phyloP scores from a whole-genome alignment of 2,329 filamentous ascomycete species.

The Sphaerostilbella broomeana region DNA sequence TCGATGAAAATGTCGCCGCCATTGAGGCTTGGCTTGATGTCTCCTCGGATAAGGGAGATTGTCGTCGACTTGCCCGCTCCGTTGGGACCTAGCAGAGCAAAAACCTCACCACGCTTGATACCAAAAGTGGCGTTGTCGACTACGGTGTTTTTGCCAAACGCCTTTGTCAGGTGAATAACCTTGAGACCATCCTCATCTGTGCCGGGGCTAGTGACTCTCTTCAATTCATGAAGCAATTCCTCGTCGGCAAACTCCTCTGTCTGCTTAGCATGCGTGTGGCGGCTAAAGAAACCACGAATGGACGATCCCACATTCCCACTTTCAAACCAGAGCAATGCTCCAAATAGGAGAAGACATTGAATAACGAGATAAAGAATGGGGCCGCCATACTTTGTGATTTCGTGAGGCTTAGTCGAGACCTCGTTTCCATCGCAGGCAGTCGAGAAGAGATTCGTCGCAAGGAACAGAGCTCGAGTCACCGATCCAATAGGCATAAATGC shows the following conservation, averaged over 20 bases:
- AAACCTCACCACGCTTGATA: constrained; percentile 73
- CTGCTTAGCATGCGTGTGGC: constrained; percentile 22
- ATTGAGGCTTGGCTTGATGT: constrained; percentile 63
- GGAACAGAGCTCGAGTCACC: constrained; percentile 65
- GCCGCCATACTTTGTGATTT: constrained; percentile 69
- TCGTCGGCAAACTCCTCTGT: constrained; percentile 39
- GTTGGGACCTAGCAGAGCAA: constrained; percentile 83
- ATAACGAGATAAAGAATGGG: constrained; percentile 77
- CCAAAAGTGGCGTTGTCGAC: constrained; percentile 88
- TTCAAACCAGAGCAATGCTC: constrained; percentile 72
- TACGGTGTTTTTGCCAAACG: constrained; percentile 67
- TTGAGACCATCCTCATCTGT: constrained; percentile 57
- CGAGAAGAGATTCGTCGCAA: constrained; percentile 78
- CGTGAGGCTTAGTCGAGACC: constrained; percentile 62
- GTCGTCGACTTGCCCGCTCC: constrained; percentile 88
- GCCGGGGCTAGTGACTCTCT: constrained; percentile 44
- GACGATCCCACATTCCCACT: constrained; percentile 60
- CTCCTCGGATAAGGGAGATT: constrained; percentile 84
- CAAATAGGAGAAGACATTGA: constrained; percentile 66
- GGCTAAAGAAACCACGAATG: constrained; percentile 35
- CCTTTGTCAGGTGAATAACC: constrained; percentile 75
- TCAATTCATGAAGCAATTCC: constrained; percentile 59
- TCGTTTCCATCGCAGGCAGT: constrained; percentile 61
- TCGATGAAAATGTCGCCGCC: constrained; percentile 80
- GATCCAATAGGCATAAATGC: constrained; percentile 71